phyloP scores from a whole-genome alignment of 495 filamentous ascomycete species.

The Podospora pseudoanserina region DNA sequence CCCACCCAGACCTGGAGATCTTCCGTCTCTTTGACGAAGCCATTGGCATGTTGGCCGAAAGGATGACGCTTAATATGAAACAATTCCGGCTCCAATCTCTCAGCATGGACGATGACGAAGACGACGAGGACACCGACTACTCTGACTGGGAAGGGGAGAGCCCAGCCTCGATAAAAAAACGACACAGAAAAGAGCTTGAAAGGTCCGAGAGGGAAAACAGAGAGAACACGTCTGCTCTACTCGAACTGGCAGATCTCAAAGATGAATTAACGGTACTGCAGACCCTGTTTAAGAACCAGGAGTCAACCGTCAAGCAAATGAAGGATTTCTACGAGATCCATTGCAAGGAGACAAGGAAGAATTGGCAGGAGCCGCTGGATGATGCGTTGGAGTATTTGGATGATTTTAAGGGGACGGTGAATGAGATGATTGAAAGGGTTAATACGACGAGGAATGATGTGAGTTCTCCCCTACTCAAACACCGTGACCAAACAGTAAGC shows the following conservation, averaged over 20 bases:
- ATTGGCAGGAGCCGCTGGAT: slow-evolving; percentile 46
- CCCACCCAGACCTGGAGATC: slow-evolving; percentile 59
- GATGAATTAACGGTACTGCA: slow-evolving; percentile 60
- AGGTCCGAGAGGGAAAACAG: slow-evolving; percentile 54
- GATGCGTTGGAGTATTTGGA: slow-evolving; percentile 50
- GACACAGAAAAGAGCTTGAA: slow-evolving; percentile 50
- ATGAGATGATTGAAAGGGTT: slow-evolving; percentile 56
- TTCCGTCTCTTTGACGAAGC: slow-evolving; percentile 67
- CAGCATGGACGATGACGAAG: slow-evolving; percentile 37
- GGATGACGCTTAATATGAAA: slow-evolving; percentile 61
- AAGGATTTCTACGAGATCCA: slow-evolving; percentile 36
- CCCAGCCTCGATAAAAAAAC: slow-evolving; percentile 40
- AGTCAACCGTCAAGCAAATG: slow-evolving; percentile 50
- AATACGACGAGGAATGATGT: slow-evolving; percentile 45
- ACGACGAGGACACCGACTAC: slow-evolving; percentile 48
- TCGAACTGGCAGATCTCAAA: slow-evolving; percentile 64
- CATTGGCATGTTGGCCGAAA: slow-evolving; percentile 63
- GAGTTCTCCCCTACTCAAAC: slow-evolving; percentile 5
- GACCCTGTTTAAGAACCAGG: slow-evolving; percentile 57
- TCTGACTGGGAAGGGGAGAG: slow-evolving; percentile 43
- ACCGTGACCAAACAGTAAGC: background rate
- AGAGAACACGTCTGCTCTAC: slow-evolving; percentile 59
- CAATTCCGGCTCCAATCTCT: slow-evolving; percentile 53
- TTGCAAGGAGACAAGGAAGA: slow-evolving; percentile 30
- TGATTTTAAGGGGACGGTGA: slow-evolving; percentile 55